These are phyloP conservation scores for Ceratocystis lukuohia DNA, from an alignment of 2,329 filamentous ascomycete species.

Conservation along the genomic window DNA sequence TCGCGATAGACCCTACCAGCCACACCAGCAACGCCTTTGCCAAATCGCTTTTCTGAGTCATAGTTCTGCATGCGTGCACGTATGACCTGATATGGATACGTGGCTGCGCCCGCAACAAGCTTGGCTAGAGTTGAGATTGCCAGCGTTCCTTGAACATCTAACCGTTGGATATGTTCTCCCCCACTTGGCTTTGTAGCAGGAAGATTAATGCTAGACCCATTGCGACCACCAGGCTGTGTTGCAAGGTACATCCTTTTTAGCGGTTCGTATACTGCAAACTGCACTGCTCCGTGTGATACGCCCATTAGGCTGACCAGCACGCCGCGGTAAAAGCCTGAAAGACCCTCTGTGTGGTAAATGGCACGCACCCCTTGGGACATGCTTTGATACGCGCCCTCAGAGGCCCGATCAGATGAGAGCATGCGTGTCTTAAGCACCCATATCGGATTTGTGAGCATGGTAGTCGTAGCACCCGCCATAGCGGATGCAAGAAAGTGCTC, in stretches of 20 bases:
- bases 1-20: slow-evolving; percentile 59
- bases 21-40: slow-evolving; percentile 56
- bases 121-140: slow-evolving; percentile 69
- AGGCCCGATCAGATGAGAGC: slow-evolving; percentile 66
- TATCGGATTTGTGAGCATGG: slow-evolving; percentile 79
- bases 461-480: slow-evolving; percentile 57
- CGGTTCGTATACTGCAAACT: slow-evolving; percentile 89
- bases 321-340: slow-evolving; percentile 75
- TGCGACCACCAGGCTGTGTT: slow-evolving; percentile 25
- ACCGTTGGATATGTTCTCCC: slow-evolving; percentile 20
- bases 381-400: slow-evolving; percentile 65
- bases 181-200: slow-evolving; percentile 8
- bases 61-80: slow-evolving; percentile 82
- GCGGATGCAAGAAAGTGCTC: slow-evolving; percentile 75
- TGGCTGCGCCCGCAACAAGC: slow-evolving; percentile 73
- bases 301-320: slow-evolving; percentile 71
- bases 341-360: slow-evolving; percentile 58
- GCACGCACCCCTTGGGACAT: slow-evolving; percentile 57
- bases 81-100: slow-evolving; percentile 92
- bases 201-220: slow-evolving; percentile 8
- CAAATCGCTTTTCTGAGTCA: slow-evolving; percentile 62
- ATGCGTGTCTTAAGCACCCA: slow-evolving; percentile 99
- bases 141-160: slow-evolving; percentile 59
- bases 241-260: slow-evolving; percentile 43
- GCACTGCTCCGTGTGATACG: slow-evolving; percentile 82